These are phyloP conservation scores for Fragilariopsis cylindrus DNA, from an alignment of 108 stramenopile species.

Conservation along the genomic window DNA sequence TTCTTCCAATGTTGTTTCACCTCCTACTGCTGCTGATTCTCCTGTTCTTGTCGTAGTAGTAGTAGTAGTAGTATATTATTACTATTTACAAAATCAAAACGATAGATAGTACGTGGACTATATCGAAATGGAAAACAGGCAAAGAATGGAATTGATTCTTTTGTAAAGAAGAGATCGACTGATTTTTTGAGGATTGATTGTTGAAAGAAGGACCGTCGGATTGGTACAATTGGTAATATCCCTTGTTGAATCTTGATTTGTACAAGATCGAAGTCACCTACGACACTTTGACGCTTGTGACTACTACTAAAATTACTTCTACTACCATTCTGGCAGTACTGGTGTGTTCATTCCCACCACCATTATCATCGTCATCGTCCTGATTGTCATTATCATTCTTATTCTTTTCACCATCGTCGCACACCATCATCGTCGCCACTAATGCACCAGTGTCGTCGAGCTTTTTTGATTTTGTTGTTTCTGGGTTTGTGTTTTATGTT, in stretches of 20 bases:
- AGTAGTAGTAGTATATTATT: too few relatives aligned
- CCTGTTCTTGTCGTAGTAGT: too few relatives aligned
- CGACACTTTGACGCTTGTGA: neutral
- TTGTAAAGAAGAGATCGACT: neutral
- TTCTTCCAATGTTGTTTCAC: too few relatives aligned
- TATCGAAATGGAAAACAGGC: neutral
- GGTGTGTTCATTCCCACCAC: neutral
- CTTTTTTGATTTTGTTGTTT: neutral
- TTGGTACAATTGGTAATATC: conserved; percentile 7
- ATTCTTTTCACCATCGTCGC: too few relatives aligned
- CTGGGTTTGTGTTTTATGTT: neutral
- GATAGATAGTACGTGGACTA: neutral
- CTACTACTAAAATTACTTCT: neutral
- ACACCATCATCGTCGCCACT: too few relatives aligned
- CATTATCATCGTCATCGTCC: too few relatives aligned
- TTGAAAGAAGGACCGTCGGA: neutral
- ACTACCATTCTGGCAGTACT: neutral
- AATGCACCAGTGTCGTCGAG: too few relatives aligned
- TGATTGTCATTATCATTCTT: too few relatives aligned
- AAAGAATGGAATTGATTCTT: conserved; percentile 8
- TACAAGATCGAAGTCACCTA: neutral
- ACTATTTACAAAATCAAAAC: neutral
- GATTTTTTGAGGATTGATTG: neutral
- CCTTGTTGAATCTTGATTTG: neutral
- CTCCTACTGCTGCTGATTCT: too few relatives aligned